These are phyloP conservation scores for Phytophthora crassamura DNA, from an alignment of 352 stramenopile genomes.

Conservation along the genomic window DNA sequence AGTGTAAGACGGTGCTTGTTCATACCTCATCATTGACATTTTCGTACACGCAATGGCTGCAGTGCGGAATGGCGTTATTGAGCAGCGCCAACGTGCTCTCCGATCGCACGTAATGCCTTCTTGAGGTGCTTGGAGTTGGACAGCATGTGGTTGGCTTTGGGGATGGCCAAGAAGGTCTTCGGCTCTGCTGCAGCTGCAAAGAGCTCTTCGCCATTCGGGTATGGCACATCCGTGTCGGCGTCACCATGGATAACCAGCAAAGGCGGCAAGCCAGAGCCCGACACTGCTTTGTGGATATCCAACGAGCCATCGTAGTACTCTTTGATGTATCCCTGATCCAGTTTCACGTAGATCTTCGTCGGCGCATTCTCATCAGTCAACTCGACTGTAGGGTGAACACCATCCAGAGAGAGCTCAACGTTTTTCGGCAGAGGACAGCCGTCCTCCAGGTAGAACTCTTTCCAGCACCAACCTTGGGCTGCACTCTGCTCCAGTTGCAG, in stretches of 20 bases:
- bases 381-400: constrained; percentile 26
- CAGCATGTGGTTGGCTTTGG: constrained; percentile 78
- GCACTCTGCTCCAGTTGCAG: constrained; percentile 55
- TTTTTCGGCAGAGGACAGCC: constrained; percentile 43
- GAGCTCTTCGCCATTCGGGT: constrained; percentile 57
- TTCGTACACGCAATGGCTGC: too few species aligned
- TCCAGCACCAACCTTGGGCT: constrained; percentile 58
- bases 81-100: constrained; percentile 31
- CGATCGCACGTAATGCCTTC: constrained; percentile 60
- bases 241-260: constrained; percentile 78
- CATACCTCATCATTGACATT: too few species aligned
- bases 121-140: constrained; percentile 81
- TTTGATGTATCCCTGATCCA: constrained; percentile 57
- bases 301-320: constrained; percentile 57
- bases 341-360: constrained; percentile 60
- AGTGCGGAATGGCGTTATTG: too few species aligned
- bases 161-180: constrained; percentile 62
- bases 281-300: constrained; percentile 51
- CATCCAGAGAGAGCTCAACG: constrained; percentile 53
- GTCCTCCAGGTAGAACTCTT: constrained; percentile 73
- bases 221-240: constrained; percentile 65
- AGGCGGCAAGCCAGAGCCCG: constrained; percentile 23
- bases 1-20: too few species aligned
- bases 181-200: constrained; percentile 61
- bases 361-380: constrained; percentile 28